phyloP scores from a whole-genome alignment of 352 stramenopile species.

The Phytophthora pini region DNA sequence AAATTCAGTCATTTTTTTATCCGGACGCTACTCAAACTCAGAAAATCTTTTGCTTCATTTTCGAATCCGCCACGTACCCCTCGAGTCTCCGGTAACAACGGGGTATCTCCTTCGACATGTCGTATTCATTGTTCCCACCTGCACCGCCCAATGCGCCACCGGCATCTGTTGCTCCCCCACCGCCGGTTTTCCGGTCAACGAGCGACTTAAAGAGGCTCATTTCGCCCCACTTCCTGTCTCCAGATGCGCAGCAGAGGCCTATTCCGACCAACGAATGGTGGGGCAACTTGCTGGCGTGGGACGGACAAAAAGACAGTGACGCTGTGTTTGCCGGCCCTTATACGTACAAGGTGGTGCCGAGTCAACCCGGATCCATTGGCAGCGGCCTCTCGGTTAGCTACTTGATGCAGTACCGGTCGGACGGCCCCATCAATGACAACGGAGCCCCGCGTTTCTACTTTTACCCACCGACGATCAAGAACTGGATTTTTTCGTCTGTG shows the following conservation, averaged over 20 bases:
- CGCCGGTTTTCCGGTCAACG: conserved; percentile 51
- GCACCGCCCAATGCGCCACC: conserved; percentile 7
- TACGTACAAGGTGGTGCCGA: conserved; percentile 61
- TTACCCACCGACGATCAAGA: conserved; percentile 77
- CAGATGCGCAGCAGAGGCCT: conserved; percentile 31
- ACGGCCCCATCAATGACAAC: conserved; percentile 80
- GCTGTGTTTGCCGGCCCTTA: conserved; percentile 78
- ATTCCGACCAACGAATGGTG: conserved; percentile 88
- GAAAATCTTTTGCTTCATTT: conserved; percentile 23
- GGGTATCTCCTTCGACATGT: conserved; percentile 24
- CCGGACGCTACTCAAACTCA: conserved; percentile 12
- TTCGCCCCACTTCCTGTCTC: conserved; percentile 50
- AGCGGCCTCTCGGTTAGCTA: conserved; percentile 72
- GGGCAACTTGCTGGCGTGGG: conserved; percentile 81
- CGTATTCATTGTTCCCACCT: conserved; percentile 26
- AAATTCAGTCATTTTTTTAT: conserved; percentile 13
- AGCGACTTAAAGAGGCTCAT: conserved; percentile 61
- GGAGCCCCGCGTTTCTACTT: conserved; percentile 88
- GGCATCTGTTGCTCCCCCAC: conserved; percentile 28
- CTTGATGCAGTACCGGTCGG: conserved; percentile 72
- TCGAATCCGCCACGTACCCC: conserved; percentile 19
- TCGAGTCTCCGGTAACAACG: conserved; percentile 6
- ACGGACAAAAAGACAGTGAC: conserved; percentile 66
- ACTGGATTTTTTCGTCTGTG: conserved; percentile 70
- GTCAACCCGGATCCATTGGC: conserved; percentile 39